These are phyloP conservation scores for Diplosphaera chodatii DNA, from an alignment of 139 green algal species.

Conservation along the genomic window DNA sequence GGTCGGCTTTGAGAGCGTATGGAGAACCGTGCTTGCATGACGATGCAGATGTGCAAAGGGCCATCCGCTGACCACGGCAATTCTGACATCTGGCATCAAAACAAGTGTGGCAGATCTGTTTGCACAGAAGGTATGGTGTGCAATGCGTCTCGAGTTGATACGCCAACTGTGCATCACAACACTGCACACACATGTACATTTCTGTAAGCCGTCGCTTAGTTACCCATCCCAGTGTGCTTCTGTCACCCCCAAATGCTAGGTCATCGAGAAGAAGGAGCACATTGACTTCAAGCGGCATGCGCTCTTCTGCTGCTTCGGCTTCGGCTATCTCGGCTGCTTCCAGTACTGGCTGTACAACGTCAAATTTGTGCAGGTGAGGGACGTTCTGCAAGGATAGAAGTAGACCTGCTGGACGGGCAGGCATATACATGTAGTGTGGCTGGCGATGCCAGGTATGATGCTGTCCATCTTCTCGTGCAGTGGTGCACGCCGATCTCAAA, in stretches of 20 bases:
- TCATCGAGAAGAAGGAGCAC: constrained; percentile 65
- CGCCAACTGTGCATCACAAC: too few species aligned
- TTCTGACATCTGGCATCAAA: constrained; percentile 81
- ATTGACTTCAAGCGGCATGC: constrained; percentile 73
- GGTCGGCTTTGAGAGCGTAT: too few species aligned
- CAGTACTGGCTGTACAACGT: constrained; percentile 87
- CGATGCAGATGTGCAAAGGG: constrained; percentile 42
- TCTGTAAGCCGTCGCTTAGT: too few species aligned
- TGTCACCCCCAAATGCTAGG: too few species aligned
- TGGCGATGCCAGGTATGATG: too few species aligned
- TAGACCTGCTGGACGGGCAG: neutral
- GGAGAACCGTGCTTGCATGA: too few species aligned
- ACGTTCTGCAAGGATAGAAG: neutral
- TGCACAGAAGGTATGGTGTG: constrained; percentile 69
- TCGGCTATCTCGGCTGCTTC: constrained; percentile 77
- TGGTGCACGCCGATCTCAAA: constrained; percentile 63
- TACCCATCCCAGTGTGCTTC: too few species aligned
- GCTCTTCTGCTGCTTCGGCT: constrained; percentile 75
- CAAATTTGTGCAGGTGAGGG: constrained; percentile 42
- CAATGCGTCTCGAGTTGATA: neutral
- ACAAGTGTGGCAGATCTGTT: constrained; percentile 81
- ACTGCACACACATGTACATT: too few species aligned
- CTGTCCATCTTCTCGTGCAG: constrained; percentile 11
- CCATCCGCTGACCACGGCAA: constrained; percentile 54
- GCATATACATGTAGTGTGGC: too few species aligned